phyloP scores from a whole-genome alignment of 106 monocot species.

The Apostasia shenzhenica region DNA sequence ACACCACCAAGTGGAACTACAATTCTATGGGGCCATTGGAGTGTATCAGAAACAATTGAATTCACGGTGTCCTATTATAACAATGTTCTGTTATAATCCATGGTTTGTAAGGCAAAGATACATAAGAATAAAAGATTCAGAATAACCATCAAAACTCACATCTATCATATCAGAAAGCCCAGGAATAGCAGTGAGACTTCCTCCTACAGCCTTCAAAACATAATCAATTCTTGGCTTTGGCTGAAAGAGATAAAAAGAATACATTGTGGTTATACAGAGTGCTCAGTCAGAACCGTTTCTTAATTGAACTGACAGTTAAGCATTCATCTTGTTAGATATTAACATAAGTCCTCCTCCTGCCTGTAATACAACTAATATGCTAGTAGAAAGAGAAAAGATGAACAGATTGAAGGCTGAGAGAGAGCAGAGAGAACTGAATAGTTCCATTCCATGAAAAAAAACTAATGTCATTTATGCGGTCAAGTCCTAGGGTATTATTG shows the following conservation, averaged over 20 bases:
- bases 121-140: background rate
- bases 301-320: too few relatives aligned
- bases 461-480: too few relatives aligned
- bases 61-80: slow-evolving; percentile 49
- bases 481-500: too few relatives aligned
- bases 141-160: slow-evolving; percentile 25
- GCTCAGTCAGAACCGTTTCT: too few relatives aligned
- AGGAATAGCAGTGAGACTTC: slow-evolving; percentile 82
- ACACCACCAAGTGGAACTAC: slow-evolving; percentile 84
- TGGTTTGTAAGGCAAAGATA: background rate
- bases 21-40: slow-evolving; percentile 88
- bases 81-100: background rate
- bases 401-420: too few relatives aligned
- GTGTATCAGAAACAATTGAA: slow-evolving; percentile 57
- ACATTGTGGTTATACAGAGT: background rate
- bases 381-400: too few relatives aligned
- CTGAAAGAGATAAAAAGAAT: slow-evolving; percentile 31
- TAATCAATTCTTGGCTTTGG: slow-evolving; percentile 91
- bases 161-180: slow-evolving; percentile 90
- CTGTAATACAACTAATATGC: too few relatives aligned
- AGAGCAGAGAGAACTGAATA: too few relatives aligned
- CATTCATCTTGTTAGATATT: too few relatives aligned
- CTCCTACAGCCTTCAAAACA: slow-evolving; percentile 75
- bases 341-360: too few relatives aligned
- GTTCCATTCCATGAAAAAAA: too few relatives aligned